Base-by-base conservation (phyloP, 2,329 filamentous ascomycete species). In the Pseudocercospora crystallina region DNA sequence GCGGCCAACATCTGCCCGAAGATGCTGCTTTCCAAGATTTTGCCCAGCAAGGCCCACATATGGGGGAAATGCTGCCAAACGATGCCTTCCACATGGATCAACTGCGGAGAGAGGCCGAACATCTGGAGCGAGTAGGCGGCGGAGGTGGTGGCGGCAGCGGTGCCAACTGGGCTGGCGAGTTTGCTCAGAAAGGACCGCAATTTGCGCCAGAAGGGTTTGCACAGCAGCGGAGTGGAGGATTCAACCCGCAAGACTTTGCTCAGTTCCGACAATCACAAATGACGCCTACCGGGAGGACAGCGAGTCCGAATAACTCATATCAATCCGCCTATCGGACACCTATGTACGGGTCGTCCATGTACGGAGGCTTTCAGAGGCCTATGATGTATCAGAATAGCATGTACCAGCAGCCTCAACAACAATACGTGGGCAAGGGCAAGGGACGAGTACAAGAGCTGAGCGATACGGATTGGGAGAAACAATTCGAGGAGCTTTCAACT, bases 401-500 rank as follows among this genome's bases (percentile, higher is more conserved):
- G 56, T 67, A 74, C 57, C 76, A 76, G 62, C 73, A 75, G 51
- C 71, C 73, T 44, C 66, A 57, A 37, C 58, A 65, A 51, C 67
- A 74, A 57, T 73, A 76, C 37, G 71, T 90, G 70, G 89, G 87
- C 52, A 97, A 97, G 69, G 91, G 88, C 34, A 95, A 95, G 71
- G 83, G 76, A 5, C 75, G 81, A 32, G 82, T 97, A 74, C 86
- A 97, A 10, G 94, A 97, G 74, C 81, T 97, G 17, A 90, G 96
- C 68, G 92, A 99, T 62, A 71, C 86, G 65, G 87, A 95, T 66
- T 97, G 94, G 94, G 92, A 97, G 72, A 89, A 90, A 63, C 90
- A 97, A 70, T 99, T 99, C 70, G 88, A 90, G 50, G 84, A 94
- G 71, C 85, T 96, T 68, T 89, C 92, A 68, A 74, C 86, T 56